Conservation (phyloP, 352 stramenopile genomes). For the Phytophthora uliginosa region DNA sequence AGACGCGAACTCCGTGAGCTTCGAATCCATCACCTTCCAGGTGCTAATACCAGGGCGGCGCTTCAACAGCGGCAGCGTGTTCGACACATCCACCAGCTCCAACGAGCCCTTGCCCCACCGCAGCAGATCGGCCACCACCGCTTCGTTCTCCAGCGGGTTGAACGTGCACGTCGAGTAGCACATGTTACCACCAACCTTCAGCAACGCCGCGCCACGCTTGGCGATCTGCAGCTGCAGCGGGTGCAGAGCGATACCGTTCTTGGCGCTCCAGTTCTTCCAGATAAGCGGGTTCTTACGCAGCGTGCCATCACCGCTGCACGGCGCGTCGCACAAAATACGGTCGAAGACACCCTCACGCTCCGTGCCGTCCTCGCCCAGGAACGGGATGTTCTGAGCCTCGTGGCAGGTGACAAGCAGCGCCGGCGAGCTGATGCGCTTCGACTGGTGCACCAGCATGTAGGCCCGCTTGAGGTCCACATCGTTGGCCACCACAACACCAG, state of each 20-base stretch:
- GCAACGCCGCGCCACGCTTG: conserved; percentile 90
- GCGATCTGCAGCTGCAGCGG: conserved; percentile 97
- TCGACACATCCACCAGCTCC: conserved; percentile 93
- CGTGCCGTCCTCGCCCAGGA: conserved; percentile 75
- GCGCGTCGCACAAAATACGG: conserved; percentile 98
- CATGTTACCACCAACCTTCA: conserved; percentile 95
- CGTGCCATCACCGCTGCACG: conserved; percentile 99
- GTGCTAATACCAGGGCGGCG: conserved; percentile 86
- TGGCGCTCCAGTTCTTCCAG: conserved; percentile 95
- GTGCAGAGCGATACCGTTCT: conserved; percentile 94
- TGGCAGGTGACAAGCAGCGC: conserved; percentile 97
- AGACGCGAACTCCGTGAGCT: conserved; percentile 82
- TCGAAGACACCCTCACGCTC: conserved; percentile 95
- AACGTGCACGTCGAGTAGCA: conserved; percentile 99
- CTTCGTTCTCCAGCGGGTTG: conserved; percentile 99
- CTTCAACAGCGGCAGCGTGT: conserved; percentile 86
- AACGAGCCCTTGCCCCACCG: conserved; percentile 91
- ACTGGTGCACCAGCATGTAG: conserved; percentile 99
- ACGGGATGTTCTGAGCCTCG: conserved; percentile 97
- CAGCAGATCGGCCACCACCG: conserved; percentile 98
- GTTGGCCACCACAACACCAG: conserved; percentile 97
- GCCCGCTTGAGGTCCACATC: conserved; percentile 98
- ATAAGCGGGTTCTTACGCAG: conserved; percentile 98
- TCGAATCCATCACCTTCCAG: conserved; percentile 96
- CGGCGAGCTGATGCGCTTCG: conserved; percentile 96